Conservation (phyloP, 2,329 filamentous ascomycete species). For the Pyricularia sp. region DNA sequence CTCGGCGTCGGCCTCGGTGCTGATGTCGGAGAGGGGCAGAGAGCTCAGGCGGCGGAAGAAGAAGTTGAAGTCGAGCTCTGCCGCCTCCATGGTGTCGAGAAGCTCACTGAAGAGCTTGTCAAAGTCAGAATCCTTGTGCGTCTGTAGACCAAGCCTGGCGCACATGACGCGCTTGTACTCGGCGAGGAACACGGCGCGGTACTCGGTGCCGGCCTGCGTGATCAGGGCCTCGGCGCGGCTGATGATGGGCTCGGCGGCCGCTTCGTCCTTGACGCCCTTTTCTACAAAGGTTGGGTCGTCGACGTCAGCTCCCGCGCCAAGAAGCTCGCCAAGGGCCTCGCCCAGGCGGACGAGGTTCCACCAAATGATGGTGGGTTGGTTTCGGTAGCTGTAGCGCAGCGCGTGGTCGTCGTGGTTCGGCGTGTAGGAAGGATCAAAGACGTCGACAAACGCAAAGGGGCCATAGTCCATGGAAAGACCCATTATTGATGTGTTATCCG, state of each 20-base stretch:
- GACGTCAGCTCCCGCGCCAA: constrained; percentile 65
- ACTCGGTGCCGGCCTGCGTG: constrained; percentile 73
- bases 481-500: constrained; percentile 88
- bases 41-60: constrained; percentile 75
- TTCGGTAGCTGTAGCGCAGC: constrained; percentile 83
- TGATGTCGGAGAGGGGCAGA: constrained; percentile 52
- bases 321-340: constrained; percentile 78
- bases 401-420: constrained; percentile 92
- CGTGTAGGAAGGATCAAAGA: constrained; percentile 89
- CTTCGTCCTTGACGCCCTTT: constrained; percentile 61
- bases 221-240: constrained; percentile 79
- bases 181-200: constrained; percentile 74
- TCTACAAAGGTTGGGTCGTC: constrained; percentile 64
- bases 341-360: constrained; percentile 94
- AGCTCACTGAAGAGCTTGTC: constrained; percentile 71
- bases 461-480: constrained; percentile 91
- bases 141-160: constrained; percentile 65
- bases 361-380: constrained; percentile 95
- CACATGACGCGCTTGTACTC: constrained; percentile 88
- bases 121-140: constrained; percentile 64
- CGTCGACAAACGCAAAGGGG: constrained; percentile 95
- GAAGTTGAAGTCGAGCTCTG: constrained; percentile 88
- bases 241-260: constrained; percentile 60
- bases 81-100: constrained; percentile 69
- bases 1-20: constrained; percentile 52